Base-by-base conservation (phyloP, 352 stramenopile genomes). In the Sclerospora graminicola region DNA sequence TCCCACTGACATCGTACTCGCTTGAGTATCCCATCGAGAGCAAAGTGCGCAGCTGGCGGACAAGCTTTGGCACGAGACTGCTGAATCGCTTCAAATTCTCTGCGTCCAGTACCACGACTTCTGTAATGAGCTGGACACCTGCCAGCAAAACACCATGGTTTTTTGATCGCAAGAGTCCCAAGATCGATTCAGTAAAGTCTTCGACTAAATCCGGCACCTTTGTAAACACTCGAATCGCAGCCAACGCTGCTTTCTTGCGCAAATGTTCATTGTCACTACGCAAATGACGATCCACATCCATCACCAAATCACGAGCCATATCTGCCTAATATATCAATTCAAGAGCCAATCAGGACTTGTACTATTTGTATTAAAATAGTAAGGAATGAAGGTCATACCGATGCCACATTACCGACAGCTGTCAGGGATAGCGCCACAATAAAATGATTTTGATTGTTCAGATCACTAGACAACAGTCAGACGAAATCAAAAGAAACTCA, bases 201-300 rank as follows among this genome's bases (percentile, higher is more conserved):
- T 99, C 96, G 8, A 98, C 82, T 43, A 99, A 85, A 49, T 99
- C 97, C 5, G 96, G 96, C 45, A 97, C 95, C 59, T 98, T 97
- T 20, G 85, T 84, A 49, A 93, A 93, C 38, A 93, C 78, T 19
- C 82, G 82, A 32, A 97, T 84, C 47, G 96, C 90, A 27, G 93
- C 93, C 36, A 98, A 63, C 45, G 89, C 95, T 4, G 95, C 95
- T 63, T 99, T 99, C 64, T 99, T 99, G 50, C 96, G 73, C 30
- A 98, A 48, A 63, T 98, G 98, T 4, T 97, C 84, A 33, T 96
- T 97, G 26, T 89, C 77, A 27, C 85, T 81, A 27, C 70, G 71
- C 32, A 98, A 42, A 46, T 95, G 84, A 41, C 97, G 96, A 48
- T 99, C 94, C 16, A 99, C 96, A 55, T 99, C 95, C 51, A 96